Base-by-base conservation (phyloP, 345 rosid genomes). In the Brassica incana region DNA sequence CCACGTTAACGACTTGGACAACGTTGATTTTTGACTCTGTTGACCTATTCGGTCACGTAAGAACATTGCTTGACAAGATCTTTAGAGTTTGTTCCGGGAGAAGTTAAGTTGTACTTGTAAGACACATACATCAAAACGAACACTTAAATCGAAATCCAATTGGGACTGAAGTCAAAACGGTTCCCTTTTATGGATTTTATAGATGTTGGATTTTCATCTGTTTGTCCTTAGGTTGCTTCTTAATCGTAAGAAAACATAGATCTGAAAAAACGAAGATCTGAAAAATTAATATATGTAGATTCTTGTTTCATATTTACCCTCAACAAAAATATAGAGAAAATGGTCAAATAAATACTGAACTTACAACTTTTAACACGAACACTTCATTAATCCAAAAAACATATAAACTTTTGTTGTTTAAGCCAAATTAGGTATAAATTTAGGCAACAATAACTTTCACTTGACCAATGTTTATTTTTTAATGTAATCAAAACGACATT, bases 31-130 rank as follows among this genome's bases (percentile, higher is more conserved):
- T 60, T 70, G 75, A 70, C 40, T 5, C 59, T 11, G 2, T 52
- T 71, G 76, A 77, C 54, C 2, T 35, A 2, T 69, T 61, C 7
- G 23, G 20, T 64, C 66, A 65, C 32, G 20, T 61, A 29, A 45
- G 71, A 71, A 70, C 54, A 9, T 77, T 69, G 6, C 32, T 63
- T 48, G n/a, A 40, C 80, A 77, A 77, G 66, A 62, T 69, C 65
- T 45, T n/a, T 61, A 43, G 18, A 48, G 48, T 40, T 10, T 40
- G 48, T 8, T 38, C 43, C 8, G 43, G 10, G 43, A 38, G 43
- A 40, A 9, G 48, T 40, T 40, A 3, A 40, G 48, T 40, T 40
- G 48, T 33, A 33, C 36, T 33, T 33, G 36, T 10, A 40, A 40
- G 48, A 40, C 48, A 40, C 12, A 10, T 40, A 40, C 9, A 38